phyloP scores from a whole-genome alignment of 352 stramenopile genomes.

The Elongisporangium anandrum region DNA sequence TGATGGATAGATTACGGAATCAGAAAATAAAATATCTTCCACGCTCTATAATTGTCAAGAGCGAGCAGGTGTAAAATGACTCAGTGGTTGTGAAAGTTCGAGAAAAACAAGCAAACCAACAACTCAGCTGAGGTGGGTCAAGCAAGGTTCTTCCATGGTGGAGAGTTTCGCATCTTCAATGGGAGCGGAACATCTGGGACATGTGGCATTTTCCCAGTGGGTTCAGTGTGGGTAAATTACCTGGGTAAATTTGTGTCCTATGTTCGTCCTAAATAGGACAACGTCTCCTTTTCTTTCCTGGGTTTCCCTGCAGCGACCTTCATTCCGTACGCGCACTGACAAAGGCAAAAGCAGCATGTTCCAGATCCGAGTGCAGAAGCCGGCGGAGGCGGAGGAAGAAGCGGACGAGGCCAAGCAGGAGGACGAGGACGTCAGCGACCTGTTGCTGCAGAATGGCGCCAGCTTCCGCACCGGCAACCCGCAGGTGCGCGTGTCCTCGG shows the following conservation, averaged over 20 bases:
- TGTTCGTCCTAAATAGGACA: too few relatives aligned
- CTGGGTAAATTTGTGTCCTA: too few relatives aligned
- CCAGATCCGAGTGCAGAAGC: slow-evolving; percentile 75
- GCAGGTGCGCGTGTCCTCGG: slow-evolving; percentile 69
- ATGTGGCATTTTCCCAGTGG: background rate
- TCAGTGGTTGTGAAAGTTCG: background rate
- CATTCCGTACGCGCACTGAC: background rate
- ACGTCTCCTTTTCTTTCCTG: too few relatives aligned
- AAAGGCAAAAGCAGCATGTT: slow-evolving; percentile 52
- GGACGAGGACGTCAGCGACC: slow-evolving; percentile 26
- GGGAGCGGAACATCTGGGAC: background rate
- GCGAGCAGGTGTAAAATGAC: too few relatives aligned
- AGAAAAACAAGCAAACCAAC: background rate
- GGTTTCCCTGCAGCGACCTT: background rate
- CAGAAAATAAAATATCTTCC: background rate
- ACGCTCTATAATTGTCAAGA: background rate
- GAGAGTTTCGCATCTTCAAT: background rate
- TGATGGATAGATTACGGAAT: background rate
- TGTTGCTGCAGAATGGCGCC: slow-evolving; percentile 27
- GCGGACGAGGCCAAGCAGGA: slow-evolving; percentile 29
- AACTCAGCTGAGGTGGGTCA: background rate
- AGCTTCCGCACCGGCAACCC: slow-evolving; percentile 75
- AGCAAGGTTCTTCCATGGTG: too few relatives aligned
- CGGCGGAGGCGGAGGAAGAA: slow-evolving; percentile 3
- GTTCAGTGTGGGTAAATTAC: background rate